phyloP scores from a whole-genome alignment of 768 basidiomycete species.

The Tulasnella sp. region DNA sequence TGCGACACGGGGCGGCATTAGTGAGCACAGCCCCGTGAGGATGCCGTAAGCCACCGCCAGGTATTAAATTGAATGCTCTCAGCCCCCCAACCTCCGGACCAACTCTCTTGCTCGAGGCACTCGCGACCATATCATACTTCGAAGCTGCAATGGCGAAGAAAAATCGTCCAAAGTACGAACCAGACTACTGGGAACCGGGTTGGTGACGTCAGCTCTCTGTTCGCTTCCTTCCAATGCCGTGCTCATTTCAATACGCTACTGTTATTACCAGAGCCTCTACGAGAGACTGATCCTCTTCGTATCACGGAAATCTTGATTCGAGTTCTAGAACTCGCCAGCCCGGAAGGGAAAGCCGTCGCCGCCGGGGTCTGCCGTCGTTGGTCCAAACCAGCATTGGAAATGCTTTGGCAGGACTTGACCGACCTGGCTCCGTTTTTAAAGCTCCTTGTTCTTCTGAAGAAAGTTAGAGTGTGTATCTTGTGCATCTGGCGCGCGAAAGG shows the following conservation, averaged over 20 bases:
- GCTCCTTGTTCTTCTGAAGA: neutral
- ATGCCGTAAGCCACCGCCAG: no score
- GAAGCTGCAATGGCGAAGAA: neutral
- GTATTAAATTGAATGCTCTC: no score
- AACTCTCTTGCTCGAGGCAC: neutral
- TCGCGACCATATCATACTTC: neutral
- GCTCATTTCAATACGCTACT: neutral
- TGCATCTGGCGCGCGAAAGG: no score
- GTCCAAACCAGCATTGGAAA: neutral
- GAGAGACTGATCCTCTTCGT: neutral
- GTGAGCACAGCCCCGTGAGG: no score
- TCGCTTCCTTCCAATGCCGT: neutral
- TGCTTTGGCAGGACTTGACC: neutral
- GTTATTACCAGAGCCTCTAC: neutral
- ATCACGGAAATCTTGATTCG: neutral
- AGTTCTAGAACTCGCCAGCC: neutral
- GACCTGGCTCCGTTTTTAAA: neutral
- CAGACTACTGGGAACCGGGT: neutral
- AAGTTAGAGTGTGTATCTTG: neutral
- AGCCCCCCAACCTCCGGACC: neutral
- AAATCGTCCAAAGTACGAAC: neutral
- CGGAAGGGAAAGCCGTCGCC: neutral
- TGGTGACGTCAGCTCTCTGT: neutral
- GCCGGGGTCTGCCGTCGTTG: neutral
- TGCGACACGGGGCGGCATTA: no score